Evolutionary conservation across 1,284 basidiomycete species (phyloP), one percentile per base, ranked within the genome.

Genomic region (Ganoderma sp.): DNA sequence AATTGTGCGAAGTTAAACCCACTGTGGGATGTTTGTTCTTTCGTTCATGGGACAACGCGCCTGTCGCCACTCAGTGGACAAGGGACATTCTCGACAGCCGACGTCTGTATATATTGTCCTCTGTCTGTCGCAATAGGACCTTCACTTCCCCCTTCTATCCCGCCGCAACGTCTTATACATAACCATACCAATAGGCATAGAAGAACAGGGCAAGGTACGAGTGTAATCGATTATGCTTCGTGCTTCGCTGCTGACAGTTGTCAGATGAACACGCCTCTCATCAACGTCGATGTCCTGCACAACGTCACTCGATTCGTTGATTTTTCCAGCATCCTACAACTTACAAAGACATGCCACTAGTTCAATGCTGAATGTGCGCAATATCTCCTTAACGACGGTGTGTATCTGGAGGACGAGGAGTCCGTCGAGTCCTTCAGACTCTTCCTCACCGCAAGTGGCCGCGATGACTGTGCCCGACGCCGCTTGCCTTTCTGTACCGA

Each of bases 401-500:
- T 56, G 28, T 8, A 15, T 8, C 15, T 56, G 28, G 54, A 34
- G 28, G 8, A 19, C 14, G 54, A 56, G 54, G 28, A n/a, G 17
- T 19, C 6, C 19, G 54, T 56, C 19, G 54, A 32, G 28, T 56
- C 54, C 12, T 56, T 56, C 32, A 34, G 34, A 2, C 28, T 32
- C 54, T 56, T 56, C 54, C 54, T 56, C 54, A 34, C 32, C 14
- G 52, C 54, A n/a, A 56, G 54, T 19, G 28, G 32, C 17, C 32
- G 32, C 54, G 14, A 15, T 3, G 28, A 19, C 54, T 56, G 19
- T n/a, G 28, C 54, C 28, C 32, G 19, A 17, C 54, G 54, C 28
- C 54, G 54, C 19, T 28, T 56, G 0, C 28, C 54, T 34, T 56
- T 56, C 32, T 56, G 32, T 17, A 56, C 32, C 54, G 9, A 34